Evolutionary conservation across 495 filamentous ascomycete species (phyloP).

Genomic region (Xylaria nigripes): DNA sequence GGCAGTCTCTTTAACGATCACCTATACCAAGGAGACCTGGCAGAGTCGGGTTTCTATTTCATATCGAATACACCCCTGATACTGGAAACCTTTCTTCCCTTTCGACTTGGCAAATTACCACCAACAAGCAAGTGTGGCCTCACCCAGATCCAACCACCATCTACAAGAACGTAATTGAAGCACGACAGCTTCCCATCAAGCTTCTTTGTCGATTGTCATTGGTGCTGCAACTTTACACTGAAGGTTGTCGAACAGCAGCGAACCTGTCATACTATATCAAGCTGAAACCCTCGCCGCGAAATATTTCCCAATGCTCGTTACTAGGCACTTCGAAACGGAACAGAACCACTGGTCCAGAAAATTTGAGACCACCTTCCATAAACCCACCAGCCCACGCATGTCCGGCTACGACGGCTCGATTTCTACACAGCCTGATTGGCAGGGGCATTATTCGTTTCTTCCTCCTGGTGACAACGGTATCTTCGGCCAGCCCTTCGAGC

Average conservation of each 20-base stretch:
- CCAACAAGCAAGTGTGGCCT: neutral
- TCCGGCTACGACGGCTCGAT: constrained; percentile 47
- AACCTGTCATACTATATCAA: neutral
- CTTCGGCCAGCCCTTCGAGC: constrained; percentile 42
- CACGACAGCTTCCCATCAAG: neutral
- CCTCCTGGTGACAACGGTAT: constrained; percentile 43
- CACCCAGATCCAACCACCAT: neutral
- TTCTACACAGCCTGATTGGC: constrained; percentile 53
- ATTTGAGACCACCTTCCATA: constrained; percentile 45
- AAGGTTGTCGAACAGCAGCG: neutral
- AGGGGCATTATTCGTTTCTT: constrained; percentile 49
- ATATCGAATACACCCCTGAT: neutral
- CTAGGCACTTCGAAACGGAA: constrained; percentile 49
- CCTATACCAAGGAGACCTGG: neutral
- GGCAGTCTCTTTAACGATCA: neutral
- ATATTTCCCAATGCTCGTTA: constrained; percentile 52
- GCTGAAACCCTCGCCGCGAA: constrained; percentile 15
- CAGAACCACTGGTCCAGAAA: constrained; percentile 53
- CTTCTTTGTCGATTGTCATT: neutral
- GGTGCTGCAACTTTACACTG: neutral
- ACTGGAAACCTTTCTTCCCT: neutral
- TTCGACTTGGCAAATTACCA: neutral
- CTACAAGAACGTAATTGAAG: neutral
- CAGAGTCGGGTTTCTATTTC: neutral
- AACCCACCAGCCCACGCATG: constrained; percentile 48